Evolutionary conservation across 345 rosid species (phyloP).

Genomic region (Salix udensis): DNA sequence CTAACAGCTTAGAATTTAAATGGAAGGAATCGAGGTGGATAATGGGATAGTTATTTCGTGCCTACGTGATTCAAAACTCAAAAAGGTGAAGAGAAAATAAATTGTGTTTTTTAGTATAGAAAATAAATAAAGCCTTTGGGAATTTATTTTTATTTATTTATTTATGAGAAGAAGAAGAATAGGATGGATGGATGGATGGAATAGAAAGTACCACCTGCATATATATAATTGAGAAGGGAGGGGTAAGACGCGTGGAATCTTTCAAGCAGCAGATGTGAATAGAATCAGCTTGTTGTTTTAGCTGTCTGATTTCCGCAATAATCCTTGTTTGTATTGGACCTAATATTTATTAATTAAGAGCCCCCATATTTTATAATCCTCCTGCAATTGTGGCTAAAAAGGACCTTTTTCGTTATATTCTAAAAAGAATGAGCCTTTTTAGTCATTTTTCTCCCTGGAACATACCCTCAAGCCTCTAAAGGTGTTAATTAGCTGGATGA

Average conservation of each 20-base stretch:
- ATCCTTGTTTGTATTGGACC: neutral
- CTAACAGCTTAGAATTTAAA: neutral
- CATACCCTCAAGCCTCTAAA: constrained; percentile 58
- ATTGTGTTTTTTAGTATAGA: too few species aligned
- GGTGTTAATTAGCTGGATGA: constrained; percentile 43
- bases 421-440: constrained; percentile 42
- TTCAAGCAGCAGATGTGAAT: constrained; percentile 1
- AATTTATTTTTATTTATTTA: too few species aligned
- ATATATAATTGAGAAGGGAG: neutral
- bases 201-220: neutral
- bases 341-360: neutral
- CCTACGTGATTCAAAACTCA: neutral
- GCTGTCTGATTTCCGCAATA: constrained; percentile 23
- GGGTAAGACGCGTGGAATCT: constrained; percentile 21
- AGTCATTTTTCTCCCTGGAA: constrained; percentile 48
- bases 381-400: constrained; percentile 46
- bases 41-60: neutral
- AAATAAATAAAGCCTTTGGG: too few species aligned
- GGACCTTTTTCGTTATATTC: constrained; percentile 64
- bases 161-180: neutral
- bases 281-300: constrained; percentile 3
- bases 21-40: neutral
- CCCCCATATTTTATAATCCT: neutral
- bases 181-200: neutral
- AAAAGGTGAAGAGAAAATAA: too few species aligned